A percentile compares a stretch with the other conserved stretches of the same genome.
Evolutionary conservation across 2,329 filamentous ascomycete genomes (phyloP).

Genomic region (Colletotrichum sp.): DNA sequence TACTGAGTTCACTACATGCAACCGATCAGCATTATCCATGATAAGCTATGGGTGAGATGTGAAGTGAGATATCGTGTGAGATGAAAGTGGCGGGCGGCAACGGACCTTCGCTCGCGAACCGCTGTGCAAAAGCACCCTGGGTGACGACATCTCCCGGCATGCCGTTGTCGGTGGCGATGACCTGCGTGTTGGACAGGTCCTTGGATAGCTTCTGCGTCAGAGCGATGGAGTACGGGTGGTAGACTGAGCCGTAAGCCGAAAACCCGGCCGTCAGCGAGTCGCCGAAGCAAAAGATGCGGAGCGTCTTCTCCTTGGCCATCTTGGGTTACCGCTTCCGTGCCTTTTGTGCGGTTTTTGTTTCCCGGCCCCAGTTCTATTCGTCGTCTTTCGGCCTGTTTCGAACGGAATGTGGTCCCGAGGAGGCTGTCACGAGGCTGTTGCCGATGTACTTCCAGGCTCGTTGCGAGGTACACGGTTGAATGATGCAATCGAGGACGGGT

Average conservation of each 20-base stretch:
- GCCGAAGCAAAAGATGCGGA: constrained; percentile 67
- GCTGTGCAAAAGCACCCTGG: constrained; percentile 30
- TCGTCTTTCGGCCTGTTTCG: background rate
- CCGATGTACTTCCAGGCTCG: background rate
- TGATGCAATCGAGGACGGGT: background rate
- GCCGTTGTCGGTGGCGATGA: constrained; percentile 51
- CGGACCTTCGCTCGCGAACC: constrained; percentile 41
- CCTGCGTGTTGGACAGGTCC: constrained; percentile 45
- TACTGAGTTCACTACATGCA: constrained; percentile 16
- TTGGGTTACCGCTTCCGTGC: background rate
- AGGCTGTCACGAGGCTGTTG: background rate
- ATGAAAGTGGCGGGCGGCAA: background rate
- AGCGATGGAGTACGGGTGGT: constrained; percentile 58
- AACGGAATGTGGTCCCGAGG: background rate
- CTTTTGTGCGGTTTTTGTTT: background rate
- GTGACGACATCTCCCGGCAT: constrained; percentile 55
- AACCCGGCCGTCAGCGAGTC: constrained; percentile 67
- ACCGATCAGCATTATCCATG: background rate
- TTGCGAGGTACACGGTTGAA: background rate
- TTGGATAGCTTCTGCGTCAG: constrained; percentile 51
- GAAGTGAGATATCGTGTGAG: background rate
- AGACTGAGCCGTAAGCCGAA: constrained; percentile 40
- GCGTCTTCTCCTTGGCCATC: constrained; percentile 24
- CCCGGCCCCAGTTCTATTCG: background rate
- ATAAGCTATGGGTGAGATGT: background rate